These are phyloP conservation scores for Iberis amara DNA, from an alignment of 441 rosid genomes.

Conservation along the genomic window DNA sequence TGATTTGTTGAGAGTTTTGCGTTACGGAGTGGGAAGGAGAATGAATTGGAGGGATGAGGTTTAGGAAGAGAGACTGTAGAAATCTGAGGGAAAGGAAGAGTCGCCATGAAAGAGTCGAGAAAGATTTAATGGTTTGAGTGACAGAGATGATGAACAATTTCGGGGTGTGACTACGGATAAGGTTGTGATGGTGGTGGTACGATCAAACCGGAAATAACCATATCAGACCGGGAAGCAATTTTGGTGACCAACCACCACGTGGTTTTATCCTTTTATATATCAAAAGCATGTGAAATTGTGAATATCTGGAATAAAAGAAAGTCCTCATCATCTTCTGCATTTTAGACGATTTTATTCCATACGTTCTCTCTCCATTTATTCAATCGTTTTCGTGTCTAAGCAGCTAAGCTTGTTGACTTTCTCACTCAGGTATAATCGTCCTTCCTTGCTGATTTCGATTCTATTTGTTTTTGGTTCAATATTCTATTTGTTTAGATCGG, in stretches of 20 bases:
- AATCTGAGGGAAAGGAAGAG: conserved; percentile 51
- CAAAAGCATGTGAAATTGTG: background rate
- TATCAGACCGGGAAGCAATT: background rate
- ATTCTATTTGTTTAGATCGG: background rate
- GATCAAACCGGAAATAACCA: conserved; percentile 7
- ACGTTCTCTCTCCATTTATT: conserved; percentile 12
- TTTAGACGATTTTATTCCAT: conserved; percentile 2
- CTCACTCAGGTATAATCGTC: conserved; percentile 21
- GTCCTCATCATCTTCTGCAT: background rate
- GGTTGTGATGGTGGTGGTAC: conserved; percentile 17
- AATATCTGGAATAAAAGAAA: background rate
- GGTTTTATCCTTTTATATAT: background rate
- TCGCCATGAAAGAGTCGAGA: conserved; percentile 39
- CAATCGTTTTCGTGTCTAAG: background rate
- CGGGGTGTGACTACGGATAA: conserved; percentile 24
- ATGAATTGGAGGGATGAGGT: conserved; percentile 33
- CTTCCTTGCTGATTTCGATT: conserved; percentile 9
- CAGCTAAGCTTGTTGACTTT: background rate
- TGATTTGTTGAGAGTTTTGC: conserved; percentile 17
- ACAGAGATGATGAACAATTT: conserved; percentile 4
- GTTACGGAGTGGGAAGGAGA: conserved; percentile 23
- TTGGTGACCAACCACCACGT: conserved; percentile 24
- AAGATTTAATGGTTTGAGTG: conserved; percentile 15
- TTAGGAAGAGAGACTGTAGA: conserved; percentile 42
- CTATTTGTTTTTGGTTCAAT: too few species aligned